These are phyloP conservation scores for Calonectria henricotiae DNA, from an alignment of 2,329 filamentous ascomycete species.

Conservation along the genomic window DNA sequence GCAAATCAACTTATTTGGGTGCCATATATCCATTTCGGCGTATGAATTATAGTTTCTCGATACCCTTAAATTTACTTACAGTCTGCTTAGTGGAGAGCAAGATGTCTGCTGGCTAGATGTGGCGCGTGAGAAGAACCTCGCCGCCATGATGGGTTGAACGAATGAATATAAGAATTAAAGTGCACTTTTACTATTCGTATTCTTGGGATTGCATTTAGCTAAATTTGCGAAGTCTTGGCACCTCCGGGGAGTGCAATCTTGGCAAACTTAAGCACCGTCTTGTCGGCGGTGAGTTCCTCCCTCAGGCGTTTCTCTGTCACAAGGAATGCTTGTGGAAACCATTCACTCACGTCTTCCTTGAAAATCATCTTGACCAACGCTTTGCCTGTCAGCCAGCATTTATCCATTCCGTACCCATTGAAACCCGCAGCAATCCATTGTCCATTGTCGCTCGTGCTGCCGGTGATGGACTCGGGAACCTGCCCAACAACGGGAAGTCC, in stretches of 20 bases:
- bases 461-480: slow-evolving; percentile 55
- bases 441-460: slow-evolving; percentile 45
- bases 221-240: slow-evolving; percentile 17
- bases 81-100: slow-evolving; percentile 19
- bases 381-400: slow-evolving; percentile 66
- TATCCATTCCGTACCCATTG: slow-evolving; percentile 67
- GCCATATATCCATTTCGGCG: too few species aligned
- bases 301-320: slow-evolving; percentile 35
- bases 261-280: slow-evolving; percentile 34
- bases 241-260: slow-evolving; percentile 19
- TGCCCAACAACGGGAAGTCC: slow-evolving; percentile 65
- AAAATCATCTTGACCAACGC: slow-evolving; percentile 55
- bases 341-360: slow-evolving; percentile 46
- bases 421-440: slow-evolving; percentile 69
- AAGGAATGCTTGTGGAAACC: slow-evolving; percentile 42
- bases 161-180: too few species aligned
- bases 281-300: slow-evolving; percentile 16
- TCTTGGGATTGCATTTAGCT: background rate
- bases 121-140: slow-evolving; percentile 41
- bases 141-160: slow-evolving; percentile 43
- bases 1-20: too few species aligned
- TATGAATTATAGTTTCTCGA: too few species aligned
- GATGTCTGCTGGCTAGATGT: slow-evolving; percentile 47
- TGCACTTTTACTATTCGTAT: background rate
- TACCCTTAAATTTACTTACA: too few species aligned